Evolutionary conservation across 805 yeast species (phyloP).

Genomic region (Cyberlindnera bimundalis): DNA sequence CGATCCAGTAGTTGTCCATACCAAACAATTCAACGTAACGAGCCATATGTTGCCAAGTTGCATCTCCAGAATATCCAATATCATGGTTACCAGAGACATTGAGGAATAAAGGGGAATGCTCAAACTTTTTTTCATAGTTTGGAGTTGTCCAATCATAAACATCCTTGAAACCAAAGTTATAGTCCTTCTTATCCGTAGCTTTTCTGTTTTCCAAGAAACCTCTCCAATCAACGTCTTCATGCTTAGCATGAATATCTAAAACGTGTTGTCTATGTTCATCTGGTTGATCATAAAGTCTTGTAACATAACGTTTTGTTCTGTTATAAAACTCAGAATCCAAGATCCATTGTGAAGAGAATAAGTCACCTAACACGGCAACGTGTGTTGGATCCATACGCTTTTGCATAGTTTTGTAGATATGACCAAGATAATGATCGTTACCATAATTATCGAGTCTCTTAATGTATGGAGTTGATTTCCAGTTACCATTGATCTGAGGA

Average conservation of each 20-base stretch:
- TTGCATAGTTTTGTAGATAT: slow-evolving; percentile 67
- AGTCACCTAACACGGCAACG: slow-evolving; percentile 89
- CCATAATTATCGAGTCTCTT: slow-evolving; percentile 82
- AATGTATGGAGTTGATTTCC: slow-evolving; percentile 66
- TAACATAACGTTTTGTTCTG: slow-evolving; percentile 71
- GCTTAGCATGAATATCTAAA: slow-evolving; percentile 43
- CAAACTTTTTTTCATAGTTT: slow-evolving; percentile 27
- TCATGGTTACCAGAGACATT: slow-evolving; percentile 96
- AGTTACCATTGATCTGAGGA: slow-evolving; percentile 92
- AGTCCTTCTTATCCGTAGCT: slow-evolving; percentile 32
- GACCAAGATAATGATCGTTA: slow-evolving; percentile 86
- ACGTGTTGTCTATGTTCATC: slow-evolving; percentile 46
- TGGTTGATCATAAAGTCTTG: slow-evolving; percentile 64
- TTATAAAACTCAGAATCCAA: slow-evolving; percentile 78
- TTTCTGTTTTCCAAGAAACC: slow-evolving; percentile 36
- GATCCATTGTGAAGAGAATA: slow-evolving; percentile 94
- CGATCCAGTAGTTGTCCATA: slow-evolving; percentile 76
- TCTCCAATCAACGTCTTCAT: slow-evolving; percentile 56
- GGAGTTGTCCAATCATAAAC: slow-evolving; percentile 64
- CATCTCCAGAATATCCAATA: slow-evolving; percentile 92
- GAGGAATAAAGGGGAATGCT: slow-evolving; percentile 62
- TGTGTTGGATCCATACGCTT: slow-evolving; percentile 65
- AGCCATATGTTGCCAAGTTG: slow-evolving; percentile 85
- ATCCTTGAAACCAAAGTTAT: slow-evolving; percentile 51
- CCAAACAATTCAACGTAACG: slow-evolving; percentile 77